Percentiles rank a stretch among this genome's conserved stretches.
These are phyloP conservation scores for Leccinum barrowsii DNA, from an alignment of 768 basidiomycete species.

Conservation along the genomic window DNA sequence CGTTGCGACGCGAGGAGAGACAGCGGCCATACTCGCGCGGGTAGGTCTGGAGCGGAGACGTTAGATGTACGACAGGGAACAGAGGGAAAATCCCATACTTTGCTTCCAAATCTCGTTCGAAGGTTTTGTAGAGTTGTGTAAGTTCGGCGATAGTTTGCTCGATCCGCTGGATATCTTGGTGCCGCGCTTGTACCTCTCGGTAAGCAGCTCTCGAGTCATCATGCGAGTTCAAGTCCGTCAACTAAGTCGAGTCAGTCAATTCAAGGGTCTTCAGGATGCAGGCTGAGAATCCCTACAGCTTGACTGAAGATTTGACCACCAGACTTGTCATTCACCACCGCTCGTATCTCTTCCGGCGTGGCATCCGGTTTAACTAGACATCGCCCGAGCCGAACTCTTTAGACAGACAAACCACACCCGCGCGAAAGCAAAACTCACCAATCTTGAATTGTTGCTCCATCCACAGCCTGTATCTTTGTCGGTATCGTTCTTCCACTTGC, in stretches of 20 bases:
- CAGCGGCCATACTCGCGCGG: slow-evolving; percentile 48
- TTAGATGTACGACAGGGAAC: neutral
- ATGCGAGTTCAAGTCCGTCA: slow-evolving; percentile 87
- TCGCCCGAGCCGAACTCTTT: neutral
- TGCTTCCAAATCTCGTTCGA: slow-evolving; percentile 80
- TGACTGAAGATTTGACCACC: slow-evolving; percentile 88
- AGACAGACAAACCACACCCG: neutral
- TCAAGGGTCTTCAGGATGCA: neutral
- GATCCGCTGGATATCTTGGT: slow-evolving; percentile 93
- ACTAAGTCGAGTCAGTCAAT: slow-evolving; percentile 37
- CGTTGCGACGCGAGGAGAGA: too few species aligned
- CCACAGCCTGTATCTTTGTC: slow-evolving; percentile 72
- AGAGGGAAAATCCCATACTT: slow-evolving; percentile 51
- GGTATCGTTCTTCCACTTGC: slow-evolving; percentile 75
- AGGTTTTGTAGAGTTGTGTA: slow-evolving; percentile 86
- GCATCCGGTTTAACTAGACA: slow-evolving; percentile 85
- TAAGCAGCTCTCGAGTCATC: slow-evolving; percentile 88
- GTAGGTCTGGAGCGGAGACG: slow-evolving; percentile 46
- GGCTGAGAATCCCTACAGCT: slow-evolving; percentile 46
- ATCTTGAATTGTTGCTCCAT: slow-evolving; percentile 87
- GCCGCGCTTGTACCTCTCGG: slow-evolving; percentile 92
- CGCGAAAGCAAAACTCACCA: slow-evolving; percentile 39
- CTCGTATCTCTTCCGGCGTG: slow-evolving; percentile 79
- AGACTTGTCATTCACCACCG: slow-evolving; percentile 81
- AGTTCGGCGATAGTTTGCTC: slow-evolving; percentile 93